phyloP scores from a whole-genome alignment of 371 early-diverging fungal species.

The Mortierella sp. region DNA sequence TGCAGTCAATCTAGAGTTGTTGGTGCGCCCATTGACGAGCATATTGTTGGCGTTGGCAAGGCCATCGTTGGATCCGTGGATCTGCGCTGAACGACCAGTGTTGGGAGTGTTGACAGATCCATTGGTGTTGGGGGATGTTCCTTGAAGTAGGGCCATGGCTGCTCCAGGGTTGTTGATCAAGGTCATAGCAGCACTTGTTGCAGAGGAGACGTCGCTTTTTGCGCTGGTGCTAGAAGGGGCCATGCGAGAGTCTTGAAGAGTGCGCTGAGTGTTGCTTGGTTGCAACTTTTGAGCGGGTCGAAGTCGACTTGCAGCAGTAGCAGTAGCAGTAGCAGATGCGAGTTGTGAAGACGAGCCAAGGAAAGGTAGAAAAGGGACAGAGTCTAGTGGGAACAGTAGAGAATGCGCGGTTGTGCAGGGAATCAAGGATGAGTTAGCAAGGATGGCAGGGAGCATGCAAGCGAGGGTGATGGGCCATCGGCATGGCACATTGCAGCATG shows the following conservation, averaged over 20 bases:
- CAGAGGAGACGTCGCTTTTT: background rate
- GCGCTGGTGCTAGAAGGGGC: slow-evolving; percentile 15
- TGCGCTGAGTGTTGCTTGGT: background rate
- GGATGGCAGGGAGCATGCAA: background rate
- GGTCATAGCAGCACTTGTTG: slow-evolving; percentile 16
- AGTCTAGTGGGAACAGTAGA: no score
- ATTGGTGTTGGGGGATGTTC: background rate
- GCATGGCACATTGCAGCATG: no score
- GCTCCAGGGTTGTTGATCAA: slow-evolving; percentile 18
- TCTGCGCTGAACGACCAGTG: slow-evolving; percentile 4
- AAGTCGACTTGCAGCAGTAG: no score
- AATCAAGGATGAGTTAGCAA: no score
- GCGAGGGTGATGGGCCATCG: background rate
- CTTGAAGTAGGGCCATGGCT: slow-evolving; percentile 20
- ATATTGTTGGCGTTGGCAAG: slow-evolving; percentile 36
- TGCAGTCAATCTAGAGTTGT: background rate
- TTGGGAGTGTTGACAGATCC: background rate
- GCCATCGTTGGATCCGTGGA: slow-evolving; percentile 10
- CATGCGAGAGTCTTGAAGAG: background rate
- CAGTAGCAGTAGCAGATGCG: no score
- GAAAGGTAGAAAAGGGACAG: no score
- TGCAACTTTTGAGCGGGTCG: no score
- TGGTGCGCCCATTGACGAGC: slow-evolving; percentile 28
- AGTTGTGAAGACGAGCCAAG: no score
- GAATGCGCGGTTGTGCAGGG: no score